phyloP scores from a whole-genome alignment of 2,329 filamentous ascomycete species.

The Trematosphaeria pertusa region DNA sequence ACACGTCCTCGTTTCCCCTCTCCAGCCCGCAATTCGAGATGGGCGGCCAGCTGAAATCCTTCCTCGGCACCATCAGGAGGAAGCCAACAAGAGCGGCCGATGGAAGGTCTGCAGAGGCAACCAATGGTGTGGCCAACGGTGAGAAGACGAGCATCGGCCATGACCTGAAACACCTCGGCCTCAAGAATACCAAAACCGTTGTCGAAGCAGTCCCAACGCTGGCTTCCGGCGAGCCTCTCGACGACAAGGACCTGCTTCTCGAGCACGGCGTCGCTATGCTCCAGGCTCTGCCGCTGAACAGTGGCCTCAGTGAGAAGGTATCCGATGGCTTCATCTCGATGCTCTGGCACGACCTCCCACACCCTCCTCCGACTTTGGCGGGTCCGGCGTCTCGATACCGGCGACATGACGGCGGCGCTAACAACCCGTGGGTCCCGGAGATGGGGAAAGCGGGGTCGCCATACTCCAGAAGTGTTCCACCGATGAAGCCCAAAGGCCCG shows the following conservation, averaged over 20 bases:
- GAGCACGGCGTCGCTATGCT: conserved; percentile 62
- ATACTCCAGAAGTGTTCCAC: conserved; percentile 65
- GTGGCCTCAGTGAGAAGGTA: conserved; percentile 55
- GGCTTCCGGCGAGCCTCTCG: conserved; percentile 67
- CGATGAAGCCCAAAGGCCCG: conserved; percentile 56
- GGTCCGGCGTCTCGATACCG: conserved; percentile 55
- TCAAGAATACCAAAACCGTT: conserved; percentile 50
- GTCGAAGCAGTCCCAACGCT: conserved; percentile 69
- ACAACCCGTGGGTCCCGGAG: conserved; percentile 61
- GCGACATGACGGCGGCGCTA: conserved; percentile 46
- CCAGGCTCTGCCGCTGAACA: conserved; percentile 58
- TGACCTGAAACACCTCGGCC: conserved; percentile 65
- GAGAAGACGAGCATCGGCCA: conserved; percentile 43
- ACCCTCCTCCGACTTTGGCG: conserved; percentile 56
- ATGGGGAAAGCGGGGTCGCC: conserved; percentile 62
- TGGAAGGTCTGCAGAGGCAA: conserved; percentile 48
- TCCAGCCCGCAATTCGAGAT: no score
- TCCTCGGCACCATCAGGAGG: conserved; percentile 55
- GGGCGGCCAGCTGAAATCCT: conserved; percentile 48
- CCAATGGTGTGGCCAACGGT: conserved; percentile 26
- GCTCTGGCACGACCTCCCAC: conserved; percentile 62
- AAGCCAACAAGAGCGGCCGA: conserved; percentile 58
- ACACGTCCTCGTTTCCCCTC: no score
- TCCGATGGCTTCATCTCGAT: conserved; percentile 61
- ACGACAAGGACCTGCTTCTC: conserved; percentile 61